Conservation (phyloP, 1,284 basidiomycete genomes). For the Apiotrichum veenhuisii region DNA sequence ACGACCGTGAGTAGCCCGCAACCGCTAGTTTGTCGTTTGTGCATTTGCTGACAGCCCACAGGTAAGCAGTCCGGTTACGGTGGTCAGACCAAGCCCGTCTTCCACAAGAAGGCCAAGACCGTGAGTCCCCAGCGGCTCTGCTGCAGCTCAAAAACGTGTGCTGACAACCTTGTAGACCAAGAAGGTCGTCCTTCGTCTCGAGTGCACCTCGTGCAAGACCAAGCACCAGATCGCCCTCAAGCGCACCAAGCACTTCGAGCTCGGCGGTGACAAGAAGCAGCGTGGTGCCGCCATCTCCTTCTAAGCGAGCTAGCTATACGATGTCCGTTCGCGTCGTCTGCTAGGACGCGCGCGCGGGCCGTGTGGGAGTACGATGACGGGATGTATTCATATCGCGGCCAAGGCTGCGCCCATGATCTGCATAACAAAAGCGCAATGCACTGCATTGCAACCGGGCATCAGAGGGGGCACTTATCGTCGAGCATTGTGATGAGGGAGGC, state of each 20-base stretch:
- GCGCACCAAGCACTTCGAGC: constrained; percentile 99
- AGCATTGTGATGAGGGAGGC: too few species aligned
- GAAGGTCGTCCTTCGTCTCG: constrained; percentile 97
- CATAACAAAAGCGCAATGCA: not conserved
- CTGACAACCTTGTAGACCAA: constrained; percentile 61
- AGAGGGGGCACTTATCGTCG: not conserved
- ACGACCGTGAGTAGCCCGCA: constrained; percentile 73
- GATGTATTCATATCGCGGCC: constrained; percentile 20
- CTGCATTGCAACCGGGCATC: not conserved
- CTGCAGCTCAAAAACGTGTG: too few species aligned
- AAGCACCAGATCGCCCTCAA: constrained; percentile 94
- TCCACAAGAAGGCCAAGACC: constrained; percentile 70
- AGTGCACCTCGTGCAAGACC: constrained; percentile 98
- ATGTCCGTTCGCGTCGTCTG: not conserved
- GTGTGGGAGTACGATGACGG: constrained; percentile 12
- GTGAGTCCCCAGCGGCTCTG: constrained; percentile 33
- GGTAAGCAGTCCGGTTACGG: constrained; percentile 96
- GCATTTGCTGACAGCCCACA: constrained; percentile 9
- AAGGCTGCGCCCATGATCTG: constrained; percentile 3
- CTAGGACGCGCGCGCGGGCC: not conserved
- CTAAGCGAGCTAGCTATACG: constrained; percentile 21
- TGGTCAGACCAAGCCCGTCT: constrained; percentile 99
- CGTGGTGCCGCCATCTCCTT: constrained; percentile 59
- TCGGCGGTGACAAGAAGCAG: constrained; percentile 99
- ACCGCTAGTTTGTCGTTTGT: not conserved